These are phyloP conservation scores for Salicornia ramosissima DNA, from an alignment of 148 eudicot species.

Conservation along the genomic window DNA sequence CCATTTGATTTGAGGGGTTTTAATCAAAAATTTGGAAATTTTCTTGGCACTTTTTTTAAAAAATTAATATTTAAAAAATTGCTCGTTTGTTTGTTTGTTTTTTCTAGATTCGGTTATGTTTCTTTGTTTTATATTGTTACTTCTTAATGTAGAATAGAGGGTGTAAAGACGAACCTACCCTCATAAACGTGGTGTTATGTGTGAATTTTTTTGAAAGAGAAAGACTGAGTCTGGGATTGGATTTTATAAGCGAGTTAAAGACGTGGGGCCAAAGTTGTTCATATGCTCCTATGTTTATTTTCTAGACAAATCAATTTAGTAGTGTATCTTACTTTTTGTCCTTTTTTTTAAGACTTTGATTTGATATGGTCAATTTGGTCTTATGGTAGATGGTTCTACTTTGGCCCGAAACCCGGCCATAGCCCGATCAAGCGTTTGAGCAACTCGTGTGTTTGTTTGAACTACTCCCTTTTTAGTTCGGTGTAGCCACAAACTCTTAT, in stretches of 20 bases:
- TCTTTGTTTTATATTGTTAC: not conserved
- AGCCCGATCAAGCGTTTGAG: too few species aligned
- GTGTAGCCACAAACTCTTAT: too few species aligned
- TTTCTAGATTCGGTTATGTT: too few species aligned
- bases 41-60: not conserved
- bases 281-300: conserved; percentile 3
- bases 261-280: conserved; percentile 2
- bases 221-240: not conserved
- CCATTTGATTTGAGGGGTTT: not conserved
- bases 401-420: too few species aligned
- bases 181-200: not conserved
- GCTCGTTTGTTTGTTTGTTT: too few species aligned
- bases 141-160: not conserved
- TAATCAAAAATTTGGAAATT: not conserved
- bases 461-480: too few species aligned
- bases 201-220: not conserved
- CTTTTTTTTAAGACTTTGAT: not conserved
- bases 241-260: not conserved
- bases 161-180: not conserved
- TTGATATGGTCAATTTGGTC: too few species aligned
- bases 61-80: too few species aligned
- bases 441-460: too few species aligned
- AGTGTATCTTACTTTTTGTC: not conserved
- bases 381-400: too few species aligned
- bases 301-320: not conserved